Percentiles rank a stretch among this genome's conserved stretches.
Conservation (phyloP, 148 eudicot genomes). For the Persicaria maculosa region DNA sequence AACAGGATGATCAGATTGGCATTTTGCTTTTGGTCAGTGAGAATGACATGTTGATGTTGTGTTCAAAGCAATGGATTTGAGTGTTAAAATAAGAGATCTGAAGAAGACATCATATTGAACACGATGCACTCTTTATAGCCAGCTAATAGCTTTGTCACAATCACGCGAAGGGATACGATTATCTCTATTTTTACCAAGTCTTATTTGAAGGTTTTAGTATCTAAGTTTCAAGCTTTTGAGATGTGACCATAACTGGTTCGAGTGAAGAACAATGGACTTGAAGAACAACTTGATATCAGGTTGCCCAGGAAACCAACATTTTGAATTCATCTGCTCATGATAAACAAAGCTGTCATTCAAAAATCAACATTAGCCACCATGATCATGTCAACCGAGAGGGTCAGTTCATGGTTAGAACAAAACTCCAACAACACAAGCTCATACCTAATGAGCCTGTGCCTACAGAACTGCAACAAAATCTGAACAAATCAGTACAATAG, state of each 20-base stretch:
- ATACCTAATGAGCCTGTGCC: constrained; percentile 2
- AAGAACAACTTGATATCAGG: no score
- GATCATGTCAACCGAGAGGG: constrained; percentile 8
- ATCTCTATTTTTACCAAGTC: neutral
- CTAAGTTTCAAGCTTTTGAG: neutral
- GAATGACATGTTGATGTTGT: neutral
- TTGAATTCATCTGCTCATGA: neutral
- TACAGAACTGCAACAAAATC: constrained; percentile 3
- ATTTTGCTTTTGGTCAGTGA: neutral
- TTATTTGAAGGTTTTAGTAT: neutral
- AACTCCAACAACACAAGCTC: neutral
- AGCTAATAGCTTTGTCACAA: neutral
- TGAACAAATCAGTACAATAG: neutral
- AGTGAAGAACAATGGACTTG: no score
- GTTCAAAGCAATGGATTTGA: no score
- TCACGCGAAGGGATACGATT: neutral
- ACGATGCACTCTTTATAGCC: neutral
- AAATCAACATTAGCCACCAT: neutral
- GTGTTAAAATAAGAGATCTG: neutral
- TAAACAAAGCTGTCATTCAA: neutral
- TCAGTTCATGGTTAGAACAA: neutral
- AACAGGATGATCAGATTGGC: no score
- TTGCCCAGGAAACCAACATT: no score
- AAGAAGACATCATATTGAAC: neutral
- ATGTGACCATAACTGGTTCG: neutral